phyloP scores from a whole-genome alignment of 371 early-diverging fungal genomes.

The Actinomortierella ambigua region DNA sequence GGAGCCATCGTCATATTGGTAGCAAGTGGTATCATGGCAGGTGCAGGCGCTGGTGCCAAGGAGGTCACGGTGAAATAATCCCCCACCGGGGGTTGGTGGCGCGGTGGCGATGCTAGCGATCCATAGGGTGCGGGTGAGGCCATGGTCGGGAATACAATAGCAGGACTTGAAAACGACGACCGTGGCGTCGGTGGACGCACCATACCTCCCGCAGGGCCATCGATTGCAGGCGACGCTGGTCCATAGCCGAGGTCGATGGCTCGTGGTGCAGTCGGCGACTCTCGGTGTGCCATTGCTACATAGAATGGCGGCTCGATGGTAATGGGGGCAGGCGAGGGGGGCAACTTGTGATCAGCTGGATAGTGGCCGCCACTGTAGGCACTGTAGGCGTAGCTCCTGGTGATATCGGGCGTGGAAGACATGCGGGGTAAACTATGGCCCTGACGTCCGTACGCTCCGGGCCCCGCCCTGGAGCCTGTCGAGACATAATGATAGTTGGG shows the following conservation, averaged over 20 bases:
- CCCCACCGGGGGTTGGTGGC: too few relatives aligned
- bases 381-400: background rate
- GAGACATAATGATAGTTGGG: background rate
- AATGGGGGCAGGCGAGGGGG: conserved; percentile 2
- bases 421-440: too few relatives aligned
- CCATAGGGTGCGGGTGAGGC: too few relatives aligned
- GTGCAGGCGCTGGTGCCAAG: too few relatives aligned
- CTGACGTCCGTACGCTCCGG: background rate
- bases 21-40: too few relatives aligned
- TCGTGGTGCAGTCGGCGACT: conserved; percentile 22
- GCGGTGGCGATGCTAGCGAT: too few relatives aligned
- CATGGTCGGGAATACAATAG: too few relatives aligned
- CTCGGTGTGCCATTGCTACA: background rate
- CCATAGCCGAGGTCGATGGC: conserved; percentile 27
- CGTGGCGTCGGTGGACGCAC: too few relatives aligned
- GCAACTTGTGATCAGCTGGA: conserved; percentile 8
- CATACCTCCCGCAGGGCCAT: too few relatives aligned
- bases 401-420: background rate
- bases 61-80: too few relatives aligned
- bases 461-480: background rate
- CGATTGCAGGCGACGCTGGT: conserved; percentile 15
- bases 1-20: too few relatives aligned
- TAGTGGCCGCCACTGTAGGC: conserved; percentile 5
- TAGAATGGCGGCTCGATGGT: conserved; percentile 14
- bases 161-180: too few relatives aligned